Base-by-base conservation (phyloP, 495 filamentous ascomycete genomes). In the Daldinia bambusicola region DNA sequence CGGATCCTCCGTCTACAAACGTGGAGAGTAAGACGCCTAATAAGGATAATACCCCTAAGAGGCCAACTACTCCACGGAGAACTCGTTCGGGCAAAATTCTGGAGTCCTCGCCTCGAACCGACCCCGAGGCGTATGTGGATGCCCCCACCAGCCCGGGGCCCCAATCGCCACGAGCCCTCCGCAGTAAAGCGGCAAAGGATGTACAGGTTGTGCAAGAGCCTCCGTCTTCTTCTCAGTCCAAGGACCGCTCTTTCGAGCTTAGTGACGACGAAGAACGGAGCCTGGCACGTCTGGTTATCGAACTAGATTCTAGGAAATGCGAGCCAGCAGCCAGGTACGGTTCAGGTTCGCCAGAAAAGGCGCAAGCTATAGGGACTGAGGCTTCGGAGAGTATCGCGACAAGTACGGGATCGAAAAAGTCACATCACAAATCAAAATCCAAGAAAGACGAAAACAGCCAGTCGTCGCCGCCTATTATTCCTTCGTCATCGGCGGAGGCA, bases 231-330 rank as follows among this genome's bases (percentile, higher is more conserved):
- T 45, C 50, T 40, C 60, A 60, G 31, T 37, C 62, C 3, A 75
- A 74, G 48, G 70, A 77, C 10, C 53, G 66, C 1, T 85, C 84
- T 13, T 81, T 82, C 32, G 78, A 77, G 18, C 58, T 82, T 32
- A 82, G 77, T 55, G 81, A 86, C 22, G 74, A 70, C 9, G 84
- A 84, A 59, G 83, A 86, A n/a, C 74, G 67, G 12, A 83, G 81
- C 48, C 74, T 85, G 4, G 60, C 84, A 20, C 74, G 81, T 60
- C 66, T 86, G 7, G 80, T 84, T 4, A 80, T 81, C 40, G 83
- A 84, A 50, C 61, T 83, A 12, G 84, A 85, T 51, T 74, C 79
- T 10, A 75, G 69, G 3, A 78, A 78, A 37, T 67, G 72, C 38
- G 68, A 75, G 14, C 68, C 37, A 56, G 41, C 30, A 62, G 70